Percentiles rank a stretch among this genome's conserved stretches.
Evolutionary conservation across 1,284 basidiomycete genomes (phyloP).

Genomic region (Apiotrichum siamense): DNA sequence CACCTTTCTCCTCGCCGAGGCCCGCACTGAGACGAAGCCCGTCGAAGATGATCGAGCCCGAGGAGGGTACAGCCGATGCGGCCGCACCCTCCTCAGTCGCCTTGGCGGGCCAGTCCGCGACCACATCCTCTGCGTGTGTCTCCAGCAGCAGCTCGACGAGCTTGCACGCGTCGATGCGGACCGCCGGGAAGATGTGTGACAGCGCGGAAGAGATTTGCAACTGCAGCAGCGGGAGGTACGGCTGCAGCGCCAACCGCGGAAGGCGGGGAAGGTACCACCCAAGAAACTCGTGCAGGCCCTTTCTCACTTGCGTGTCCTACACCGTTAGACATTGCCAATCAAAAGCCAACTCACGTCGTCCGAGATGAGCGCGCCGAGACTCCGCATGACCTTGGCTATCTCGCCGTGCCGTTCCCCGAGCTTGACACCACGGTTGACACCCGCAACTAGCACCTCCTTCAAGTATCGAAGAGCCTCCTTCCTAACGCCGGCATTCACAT

Average conservation of each 20-base stretch:
- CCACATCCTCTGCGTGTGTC: constrained; percentile 61
- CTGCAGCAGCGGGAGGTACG: constrained; percentile 66
- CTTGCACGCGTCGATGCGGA: constrained; percentile 80
- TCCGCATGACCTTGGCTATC: constrained; percentile 61
- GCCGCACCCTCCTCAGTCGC: not conserved
- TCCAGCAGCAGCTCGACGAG: constrained; percentile 75
- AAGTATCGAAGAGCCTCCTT: constrained; percentile 78
- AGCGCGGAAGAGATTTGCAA: constrained; percentile 86
- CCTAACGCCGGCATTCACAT: constrained; percentile 69
- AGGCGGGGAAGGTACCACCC: constrained; percentile 67
- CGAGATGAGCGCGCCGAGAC: constrained; percentile 63
- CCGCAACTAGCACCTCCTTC: constrained; percentile 66
- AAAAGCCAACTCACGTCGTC: constrained; percentile 61
- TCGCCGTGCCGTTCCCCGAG: constrained; percentile 43
- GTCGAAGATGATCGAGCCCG: constrained; percentile 36
- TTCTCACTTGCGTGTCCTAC: constrained; percentile 50
- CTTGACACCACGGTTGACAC: constrained; percentile 56
- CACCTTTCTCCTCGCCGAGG: constrained; percentile 40
- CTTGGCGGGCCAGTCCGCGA: constrained; percentile 59
- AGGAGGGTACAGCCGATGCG: not conserved
- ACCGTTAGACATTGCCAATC: not conserved
- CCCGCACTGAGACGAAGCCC: constrained; percentile 42
- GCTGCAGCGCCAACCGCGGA: constrained; percentile 54
- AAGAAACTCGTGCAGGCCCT: constrained; percentile 50
- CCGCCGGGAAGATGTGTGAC: constrained; percentile 90